These are phyloP conservation scores for Starmera caribaea DNA, from an alignment of 805 yeast genomes.

Conservation along the genomic window DNA sequence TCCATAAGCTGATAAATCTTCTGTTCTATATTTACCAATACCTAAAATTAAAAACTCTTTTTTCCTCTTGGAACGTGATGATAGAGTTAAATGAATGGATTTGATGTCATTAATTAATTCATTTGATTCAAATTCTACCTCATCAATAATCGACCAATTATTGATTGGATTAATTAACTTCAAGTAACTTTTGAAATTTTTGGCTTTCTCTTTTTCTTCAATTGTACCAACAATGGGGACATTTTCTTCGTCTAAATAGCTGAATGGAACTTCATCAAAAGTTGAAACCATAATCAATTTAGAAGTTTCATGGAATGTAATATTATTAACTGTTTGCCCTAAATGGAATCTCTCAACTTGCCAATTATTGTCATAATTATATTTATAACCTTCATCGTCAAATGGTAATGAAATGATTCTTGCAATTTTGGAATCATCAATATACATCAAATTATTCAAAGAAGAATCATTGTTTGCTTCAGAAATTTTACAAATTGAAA, in stretches of 20 bases:
- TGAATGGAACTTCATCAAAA: constrained; percentile 45
- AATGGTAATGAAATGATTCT: constrained; percentile 34
- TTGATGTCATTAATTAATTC: constrained; percentile 39
- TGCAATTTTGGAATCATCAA: constrained; percentile 62
- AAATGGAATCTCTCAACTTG: constrained; percentile 45
- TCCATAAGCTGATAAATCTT: constrained; percentile 76
- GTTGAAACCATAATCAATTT: constrained; percentile 57
- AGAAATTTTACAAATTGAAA: constrained; percentile 51
- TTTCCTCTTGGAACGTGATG: constrained; percentile 30
- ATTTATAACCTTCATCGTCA: constrained; percentile 15
- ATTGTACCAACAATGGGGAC: constrained; percentile 47
- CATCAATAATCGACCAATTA: constrained; percentile 71
- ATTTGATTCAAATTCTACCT: constrained; percentile 53
- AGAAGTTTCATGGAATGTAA: constrained; percentile 62
- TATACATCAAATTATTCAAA: constrained; percentile 39
- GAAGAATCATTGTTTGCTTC: constrained; percentile 17
- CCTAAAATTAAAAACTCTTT: constrained; percentile 74
- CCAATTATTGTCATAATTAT: constrained; percentile 48
- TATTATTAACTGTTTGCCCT: constrained; percentile 53
- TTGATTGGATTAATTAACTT: constrained; percentile 55
- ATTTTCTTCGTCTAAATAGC: constrained; percentile 69
- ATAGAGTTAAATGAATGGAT: constrained; percentile 25
- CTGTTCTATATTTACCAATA: constrained; percentile 63
- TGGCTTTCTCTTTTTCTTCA: constrained; percentile 41
- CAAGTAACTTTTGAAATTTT: constrained; percentile 48